A percentile compares a stretch with the other conserved stretches of the same genome.
These are phyloP conservation scores for Synchytrium microbalum DNA, from an alignment of 371 early-diverging fungal genomes.

Conservation along the genomic window DNA sequence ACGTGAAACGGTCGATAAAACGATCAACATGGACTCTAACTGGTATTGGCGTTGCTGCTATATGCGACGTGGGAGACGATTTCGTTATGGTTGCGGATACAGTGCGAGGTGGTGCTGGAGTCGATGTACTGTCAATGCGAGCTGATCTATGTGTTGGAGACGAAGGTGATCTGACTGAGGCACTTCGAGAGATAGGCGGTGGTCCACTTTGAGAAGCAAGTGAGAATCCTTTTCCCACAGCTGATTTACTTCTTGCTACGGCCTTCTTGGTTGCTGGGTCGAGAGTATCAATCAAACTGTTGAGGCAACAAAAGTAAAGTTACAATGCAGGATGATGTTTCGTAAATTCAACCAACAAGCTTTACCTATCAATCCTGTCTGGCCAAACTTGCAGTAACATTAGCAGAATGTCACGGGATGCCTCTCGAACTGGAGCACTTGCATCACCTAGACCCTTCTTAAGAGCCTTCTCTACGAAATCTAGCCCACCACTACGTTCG, in stretches of 20 bases:
- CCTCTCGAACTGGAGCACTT: slow-evolving; percentile 27
- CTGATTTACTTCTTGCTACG: too few relatives aligned
- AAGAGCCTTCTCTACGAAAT: slow-evolving; percentile 23
- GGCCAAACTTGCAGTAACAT: slow-evolving; percentile 24
- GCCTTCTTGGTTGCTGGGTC: slow-evolving; percentile 26
- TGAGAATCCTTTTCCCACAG: slow-evolving; percentile 3
- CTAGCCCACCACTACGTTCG: slow-evolving; percentile 14
- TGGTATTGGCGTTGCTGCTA: too few relatives aligned
- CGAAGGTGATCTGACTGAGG: too few relatives aligned
- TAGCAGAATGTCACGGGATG: slow-evolving; percentile 24
- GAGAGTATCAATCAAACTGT: slow-evolving; percentile 18
- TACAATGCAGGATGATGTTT: slow-evolving; percentile 5
- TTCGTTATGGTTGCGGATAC: too few relatives aligned
- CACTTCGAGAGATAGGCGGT: too few relatives aligned
- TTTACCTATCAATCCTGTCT: slow-evolving; percentile 30
- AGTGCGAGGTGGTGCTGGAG: too few relatives aligned
- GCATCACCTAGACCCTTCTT: slow-evolving; percentile 36
- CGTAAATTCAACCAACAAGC: background rate
- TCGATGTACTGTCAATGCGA: too few relatives aligned
- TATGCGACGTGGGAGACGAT: too few relatives aligned
- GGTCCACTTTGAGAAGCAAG: too few relatives aligned
- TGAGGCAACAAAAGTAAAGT: background rate
- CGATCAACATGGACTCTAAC: too few relatives aligned
- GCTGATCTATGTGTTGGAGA: too few relatives aligned
- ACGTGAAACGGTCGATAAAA: too few relatives aligned